phyloP scores from a whole-genome alignment of 805 yeast genomes.

The Jamesozyma jinghongensis region DNA sequence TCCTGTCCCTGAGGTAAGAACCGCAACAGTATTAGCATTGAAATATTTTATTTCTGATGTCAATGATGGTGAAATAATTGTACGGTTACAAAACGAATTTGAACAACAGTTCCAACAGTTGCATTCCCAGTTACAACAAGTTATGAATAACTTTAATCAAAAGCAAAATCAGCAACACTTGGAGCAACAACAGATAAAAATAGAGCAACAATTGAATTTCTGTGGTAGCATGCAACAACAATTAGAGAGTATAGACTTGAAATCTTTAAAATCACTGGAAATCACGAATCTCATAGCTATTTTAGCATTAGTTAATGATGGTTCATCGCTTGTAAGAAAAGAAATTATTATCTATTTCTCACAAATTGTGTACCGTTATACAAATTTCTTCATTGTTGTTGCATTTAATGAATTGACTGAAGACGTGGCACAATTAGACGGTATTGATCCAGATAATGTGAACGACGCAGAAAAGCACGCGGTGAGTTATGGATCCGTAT shows the following conservation, averaged over 20 bases:
- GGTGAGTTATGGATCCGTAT: slow-evolving; percentile 82
- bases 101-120: slow-evolving; percentile 28
- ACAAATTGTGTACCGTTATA: slow-evolving; percentile 58
- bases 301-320: slow-evolving; percentile 67
- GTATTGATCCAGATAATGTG: slow-evolving; percentile 13
- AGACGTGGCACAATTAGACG: slow-evolving; percentile 57
- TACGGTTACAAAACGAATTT: slow-evolving; percentile 27
- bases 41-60: slow-evolving; percentile 54
- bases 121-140: slow-evolving; percentile 25
- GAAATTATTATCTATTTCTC: slow-evolving; percentile 76
- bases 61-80: slow-evolving; percentile 30
- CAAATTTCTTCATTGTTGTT: slow-evolving; percentile 69
- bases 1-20: slow-evolving; percentile 91
- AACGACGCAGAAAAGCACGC: slow-evolving; percentile 40
- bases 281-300: slow-evolving; percentile 60
- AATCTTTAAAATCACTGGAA: slow-evolving; percentile 57
- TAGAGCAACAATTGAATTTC: slow-evolving; percentile 27
- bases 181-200: slow-evolving; percentile 23
- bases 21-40: slow-evolving; percentile 69
- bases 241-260: slow-evolving; percentile 25
- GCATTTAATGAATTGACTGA: slow-evolving; percentile 80
- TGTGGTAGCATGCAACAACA: slow-evolving; percentile 23
- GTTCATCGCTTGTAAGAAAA: slow-evolving; percentile 79
- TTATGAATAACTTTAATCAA: slow-evolving; percentile 19
- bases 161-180: slow-evolving; percentile 20